These are phyloP conservation scores for Neocucurbitaria cava DNA, from an alignment of 2,329 filamentous ascomycete genomes.

Conservation along the genomic window DNA sequence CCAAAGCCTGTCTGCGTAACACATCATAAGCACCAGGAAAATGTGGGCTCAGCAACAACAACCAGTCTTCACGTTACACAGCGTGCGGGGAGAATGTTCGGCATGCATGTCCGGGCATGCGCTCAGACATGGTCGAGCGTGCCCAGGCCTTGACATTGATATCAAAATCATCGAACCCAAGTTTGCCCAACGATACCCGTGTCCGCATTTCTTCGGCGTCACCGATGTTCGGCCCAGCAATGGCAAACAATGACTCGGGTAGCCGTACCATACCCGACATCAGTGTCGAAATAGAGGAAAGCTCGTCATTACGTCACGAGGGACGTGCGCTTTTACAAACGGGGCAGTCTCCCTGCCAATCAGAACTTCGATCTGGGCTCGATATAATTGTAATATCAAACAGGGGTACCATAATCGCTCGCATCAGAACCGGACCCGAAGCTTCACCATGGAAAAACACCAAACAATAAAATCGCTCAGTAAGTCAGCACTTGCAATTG, in stretches of 20 bases:
- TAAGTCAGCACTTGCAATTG: neutral
- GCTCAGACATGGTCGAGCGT: neutral
- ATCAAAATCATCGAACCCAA: neutral
- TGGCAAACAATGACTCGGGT: neutral
- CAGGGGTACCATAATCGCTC: neutral
- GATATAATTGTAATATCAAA: neutral
- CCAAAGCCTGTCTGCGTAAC: constrained; percentile 8
- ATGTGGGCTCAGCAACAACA: constrained; percentile 5
- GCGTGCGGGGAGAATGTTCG: neutral
- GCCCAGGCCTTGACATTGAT: neutral
- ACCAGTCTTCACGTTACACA: neutral
- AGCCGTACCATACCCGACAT: constrained; percentile 9
- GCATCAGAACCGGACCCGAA: neutral
- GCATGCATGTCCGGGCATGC: neutral
- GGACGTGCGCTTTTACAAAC: neutral
- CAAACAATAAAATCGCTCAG: neutral
- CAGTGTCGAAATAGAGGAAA: neutral
- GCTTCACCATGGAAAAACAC: neutral
- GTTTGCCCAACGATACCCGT: neutral
- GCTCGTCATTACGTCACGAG: neutral
- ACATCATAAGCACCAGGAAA: constrained; percentile 22
- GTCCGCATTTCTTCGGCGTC: neutral
- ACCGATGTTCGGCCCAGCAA: neutral
- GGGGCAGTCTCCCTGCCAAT: neutral
- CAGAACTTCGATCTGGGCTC: neutral